A percentile compares a stretch with the other conserved stretches of the same genome.
Conservation (phyloP, 225 moss, liverwort and hornwort genomes). For the Ulota crispa region DNA sequence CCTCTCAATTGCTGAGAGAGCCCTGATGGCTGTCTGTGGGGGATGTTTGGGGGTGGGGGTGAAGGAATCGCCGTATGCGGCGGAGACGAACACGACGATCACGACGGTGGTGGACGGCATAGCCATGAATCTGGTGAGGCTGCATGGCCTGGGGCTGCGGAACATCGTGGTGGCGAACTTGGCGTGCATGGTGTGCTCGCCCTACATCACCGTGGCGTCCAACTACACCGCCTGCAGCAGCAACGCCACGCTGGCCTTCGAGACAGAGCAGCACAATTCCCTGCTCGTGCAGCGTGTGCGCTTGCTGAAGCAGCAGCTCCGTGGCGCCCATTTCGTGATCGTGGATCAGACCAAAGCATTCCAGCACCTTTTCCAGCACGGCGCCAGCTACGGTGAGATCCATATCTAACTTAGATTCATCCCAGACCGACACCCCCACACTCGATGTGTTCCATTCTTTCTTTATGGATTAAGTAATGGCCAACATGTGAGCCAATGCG, state of each 20-base stretch:
- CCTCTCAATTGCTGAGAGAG: no score
- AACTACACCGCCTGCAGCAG: conserved; percentile 40
- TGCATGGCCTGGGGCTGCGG: conserved; percentile 29
- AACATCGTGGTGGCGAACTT: conserved; percentile 45
- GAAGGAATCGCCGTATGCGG: conserved; percentile 25
- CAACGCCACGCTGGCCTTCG: conserved; percentile 23
- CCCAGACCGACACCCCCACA: no score
- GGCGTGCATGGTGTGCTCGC: conserved; percentile 38
- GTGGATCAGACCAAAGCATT: conserved; percentile 53
- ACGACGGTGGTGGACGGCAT: conserved; percentile 49
- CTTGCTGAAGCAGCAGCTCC: conserved; percentile 31
- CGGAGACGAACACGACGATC: conserved; percentile 16
- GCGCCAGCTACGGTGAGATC: conserved; percentile 30
- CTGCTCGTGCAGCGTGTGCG: conserved; percentile 36
- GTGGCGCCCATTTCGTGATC: conserved; percentile 26
- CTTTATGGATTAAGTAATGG: no score
- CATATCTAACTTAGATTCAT: neutral
- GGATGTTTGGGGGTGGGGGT: no score
- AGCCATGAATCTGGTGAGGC: conserved; percentile 29
- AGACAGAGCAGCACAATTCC: conserved; percentile 23
- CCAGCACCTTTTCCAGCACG: conserved; percentile 23
- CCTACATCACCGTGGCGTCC: conserved; percentile 33
- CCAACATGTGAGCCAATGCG: no score
- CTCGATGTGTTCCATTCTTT: no score
- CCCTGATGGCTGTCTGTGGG: no score